Base-by-base conservation (phyloP, 495 filamentous ascomycete species). In the Acidiella bohemica region DNA sequence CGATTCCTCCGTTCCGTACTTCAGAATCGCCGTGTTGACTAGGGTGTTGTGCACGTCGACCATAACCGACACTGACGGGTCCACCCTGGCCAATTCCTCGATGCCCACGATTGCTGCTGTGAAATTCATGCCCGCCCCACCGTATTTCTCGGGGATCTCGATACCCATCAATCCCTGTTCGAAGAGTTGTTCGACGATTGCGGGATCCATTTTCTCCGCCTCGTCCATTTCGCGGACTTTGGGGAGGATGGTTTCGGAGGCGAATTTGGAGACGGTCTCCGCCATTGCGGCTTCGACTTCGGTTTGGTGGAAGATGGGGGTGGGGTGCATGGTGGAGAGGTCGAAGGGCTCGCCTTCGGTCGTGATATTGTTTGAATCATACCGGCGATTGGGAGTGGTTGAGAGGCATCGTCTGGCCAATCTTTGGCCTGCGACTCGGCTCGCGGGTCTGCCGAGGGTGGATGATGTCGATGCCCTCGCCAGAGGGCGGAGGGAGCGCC, bases 141-240 rank as follows among this genome's bases (percentile, higher is more conserved):
- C 90, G 55, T 80, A 96, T 57, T 95, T 86, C 61, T 99, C 92
- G 19, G 87, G 88, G 17, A 99, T 85, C 65, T 99, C 90, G 39
- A 99, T 73, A 36, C 90, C 81, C 90, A 99, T 99, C 8, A 99
- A 57, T 3, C 90, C 90, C 61, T 96, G 88, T 65, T 96, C 90
- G 54, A 99, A 99, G 22, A 94, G 71, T 59, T 86, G 79, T 62
- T 94, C 85, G 12, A 99, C 78, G 20, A 99, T 57, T 2, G 71
- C 58, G 0, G 79, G 72, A 62, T 99, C 92, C 90, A 99, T 99
- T 6, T 67, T 60, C 67, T 99, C 90, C 20, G 80, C 78, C 66
- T 99, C 90, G 54, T 99, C 90, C 90, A 99, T 99, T 19, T 92
- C 85, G 17, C 90, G 82, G 8, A 85, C 86, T 60, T 90, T 93